Conservation (phyloP, 805 yeast genomes). For the Cephaloascus albidus region DNA sequence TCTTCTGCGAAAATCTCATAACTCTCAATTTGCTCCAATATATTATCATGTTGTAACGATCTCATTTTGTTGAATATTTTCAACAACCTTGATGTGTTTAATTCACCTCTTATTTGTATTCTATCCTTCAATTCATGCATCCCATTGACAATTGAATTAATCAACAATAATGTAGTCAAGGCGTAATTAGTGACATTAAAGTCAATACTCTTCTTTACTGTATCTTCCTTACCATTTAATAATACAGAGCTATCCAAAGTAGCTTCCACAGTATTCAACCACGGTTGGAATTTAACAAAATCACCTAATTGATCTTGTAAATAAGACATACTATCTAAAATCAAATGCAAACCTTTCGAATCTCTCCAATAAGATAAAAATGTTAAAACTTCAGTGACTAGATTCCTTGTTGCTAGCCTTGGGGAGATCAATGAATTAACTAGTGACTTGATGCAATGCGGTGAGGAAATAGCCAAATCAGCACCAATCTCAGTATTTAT, state of each 20-base stretch:
- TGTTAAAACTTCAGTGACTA: conserved; percentile 32
- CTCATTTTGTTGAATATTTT: conserved; percentile 24
- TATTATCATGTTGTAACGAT: conserved; percentile 17
- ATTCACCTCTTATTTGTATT: conserved; percentile 21
- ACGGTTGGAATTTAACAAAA: conserved; percentile 26
- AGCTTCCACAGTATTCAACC: conserved; percentile 27
- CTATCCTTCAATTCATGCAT: conserved; percentile 17
- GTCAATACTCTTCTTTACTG: conserved; percentile 1
- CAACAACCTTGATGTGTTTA: conserved; percentile 23
- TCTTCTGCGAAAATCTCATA: conserved; percentile 29
- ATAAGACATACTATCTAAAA: conserved; percentile 19
- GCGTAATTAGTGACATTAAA: conserved; percentile 19
- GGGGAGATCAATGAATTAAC: conserved; percentile 29
- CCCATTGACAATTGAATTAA: conserved; percentile 22
- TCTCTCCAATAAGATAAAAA: conserved; percentile 20
- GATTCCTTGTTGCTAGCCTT: conserved; percentile 24
- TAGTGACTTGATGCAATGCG: conserved; percentile 25
- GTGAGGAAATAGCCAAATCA: neutral
- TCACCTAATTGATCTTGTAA: conserved; percentile 27
- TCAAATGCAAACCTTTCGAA: conserved; percentile 13
- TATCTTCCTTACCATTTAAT: neutral
- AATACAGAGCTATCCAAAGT: conserved; percentile 13
- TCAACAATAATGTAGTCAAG: conserved; percentile 23
- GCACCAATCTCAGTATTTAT: conserved; percentile 13
- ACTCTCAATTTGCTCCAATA: conserved; percentile 25